These are phyloP conservation scores for Xerophyta viscosa DNA, from an alignment of 106 monocot species.

Conservation along the genomic window DNA sequence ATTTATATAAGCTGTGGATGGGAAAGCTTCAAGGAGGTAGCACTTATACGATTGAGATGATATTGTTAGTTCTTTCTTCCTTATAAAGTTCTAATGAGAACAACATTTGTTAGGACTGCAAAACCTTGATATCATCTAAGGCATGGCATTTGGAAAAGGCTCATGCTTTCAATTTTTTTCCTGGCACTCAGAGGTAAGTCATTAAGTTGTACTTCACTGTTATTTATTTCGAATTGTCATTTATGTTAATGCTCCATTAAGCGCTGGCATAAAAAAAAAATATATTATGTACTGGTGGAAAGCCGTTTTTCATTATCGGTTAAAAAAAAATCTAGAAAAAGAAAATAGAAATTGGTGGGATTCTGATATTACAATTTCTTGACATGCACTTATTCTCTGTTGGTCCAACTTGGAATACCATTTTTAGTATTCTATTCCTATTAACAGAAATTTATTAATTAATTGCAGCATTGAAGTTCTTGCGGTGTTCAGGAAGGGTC, in stretches of 20 bases:
- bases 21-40: conserved; percentile 97
- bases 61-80: not conserved
- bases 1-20: conserved; percentile 98
- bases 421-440: not conserved
- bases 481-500: conserved; percentile 37
- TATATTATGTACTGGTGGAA: too few relatives aligned
- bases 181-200: conserved; percentile 75
- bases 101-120: conserved; percentile 61
- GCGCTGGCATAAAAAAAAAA: not conserved
- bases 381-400: not conserved
- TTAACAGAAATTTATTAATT: not conserved
- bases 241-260: not conserved
- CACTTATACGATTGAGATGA: not conserved
- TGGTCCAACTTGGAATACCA: not conserved
- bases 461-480: conserved; percentile 44
- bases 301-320: too few relatives aligned
- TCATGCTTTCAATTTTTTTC: conserved; percentile 96
- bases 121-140: conserved; percentile 45
- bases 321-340: too few relatives aligned
- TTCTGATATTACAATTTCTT: too few relatives aligned
- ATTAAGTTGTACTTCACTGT: not conserved
- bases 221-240: too few relatives aligned
- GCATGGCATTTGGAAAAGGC: conserved; percentile 90
- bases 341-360: too few relatives aligned
- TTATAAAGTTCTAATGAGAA: conserved; percentile 5